Conservation (phyloP, 768 basidiomycete genomes). For the Boletus sp. region DNA sequence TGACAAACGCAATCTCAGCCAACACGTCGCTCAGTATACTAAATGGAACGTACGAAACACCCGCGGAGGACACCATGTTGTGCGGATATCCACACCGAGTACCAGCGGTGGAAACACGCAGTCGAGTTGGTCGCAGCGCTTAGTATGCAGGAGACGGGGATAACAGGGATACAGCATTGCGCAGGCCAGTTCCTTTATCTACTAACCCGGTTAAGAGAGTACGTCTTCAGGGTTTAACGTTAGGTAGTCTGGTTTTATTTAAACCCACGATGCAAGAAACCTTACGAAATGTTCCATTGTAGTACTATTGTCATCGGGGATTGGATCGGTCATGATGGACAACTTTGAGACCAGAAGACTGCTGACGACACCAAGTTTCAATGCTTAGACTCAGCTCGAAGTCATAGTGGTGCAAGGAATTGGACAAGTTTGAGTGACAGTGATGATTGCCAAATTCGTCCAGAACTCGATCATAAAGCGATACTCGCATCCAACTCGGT, state of each 20-base stretch:
- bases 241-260: not conserved
- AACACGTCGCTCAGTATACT: not conserved
- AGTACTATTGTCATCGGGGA: not conserved
- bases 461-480: not conserved
- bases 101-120: conserved; percentile 1
- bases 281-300: conserved; percentile 15
- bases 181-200: conserved; percentile 11
- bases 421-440: too few relatives aligned
- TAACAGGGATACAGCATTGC: not conserved
- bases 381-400: too few relatives aligned
- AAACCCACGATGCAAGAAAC: not conserved
- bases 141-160: conserved; percentile 6
- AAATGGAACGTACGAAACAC: conserved; percentile 19
- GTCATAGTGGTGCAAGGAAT: too few relatives aligned
- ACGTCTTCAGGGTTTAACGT: conserved; percentile 23
- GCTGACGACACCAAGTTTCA: too few relatives aligned
- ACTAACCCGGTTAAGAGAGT: conserved; percentile 12
- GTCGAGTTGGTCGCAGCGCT: conserved; percentile 4
- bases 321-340: too few relatives aligned
- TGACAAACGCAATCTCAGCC: not conserved
- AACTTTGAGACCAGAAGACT: too few relatives aligned
- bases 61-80: conserved; percentile 21
- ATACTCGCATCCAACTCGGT: not conserved
- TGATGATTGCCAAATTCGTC: too few relatives aligned
- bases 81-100: conserved; percentile 8